These are phyloP conservation scores for Exophiala xenobiotica DNA, from an alignment of 2,329 filamentous ascomycete species.

Conservation along the genomic window DNA sequence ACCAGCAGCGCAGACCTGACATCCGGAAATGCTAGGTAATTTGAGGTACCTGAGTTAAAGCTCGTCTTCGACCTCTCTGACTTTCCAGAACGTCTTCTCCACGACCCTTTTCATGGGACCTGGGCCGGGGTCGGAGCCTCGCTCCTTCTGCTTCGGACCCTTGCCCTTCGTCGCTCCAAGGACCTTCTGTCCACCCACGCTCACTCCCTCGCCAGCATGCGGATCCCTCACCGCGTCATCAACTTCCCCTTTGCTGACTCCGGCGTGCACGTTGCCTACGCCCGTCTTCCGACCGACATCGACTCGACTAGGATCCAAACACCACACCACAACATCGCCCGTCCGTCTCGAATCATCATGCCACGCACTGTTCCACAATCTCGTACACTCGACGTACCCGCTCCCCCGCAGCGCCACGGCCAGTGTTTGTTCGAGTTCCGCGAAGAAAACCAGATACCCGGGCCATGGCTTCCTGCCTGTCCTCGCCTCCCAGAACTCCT, in stretches of 20 bases:
- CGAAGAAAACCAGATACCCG: slow-evolving; percentile 56
- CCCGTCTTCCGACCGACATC: not conserved
- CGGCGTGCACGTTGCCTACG: not conserved
- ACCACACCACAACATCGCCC: slow-evolving; percentile 66
- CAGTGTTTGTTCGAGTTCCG: slow-evolving; percentile 55
- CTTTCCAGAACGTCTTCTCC: slow-evolving; percentile 26
- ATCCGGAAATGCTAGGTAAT: no score
- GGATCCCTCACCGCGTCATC: not conserved
- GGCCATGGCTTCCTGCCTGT: slow-evolving; percentile 39
- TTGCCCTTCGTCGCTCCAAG: slow-evolving; percentile 1
- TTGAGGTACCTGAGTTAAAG: no score
- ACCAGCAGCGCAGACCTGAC: no score
- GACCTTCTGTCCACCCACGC: slow-evolving; percentile 7
- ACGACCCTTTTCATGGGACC: slow-evolving; percentile 14
- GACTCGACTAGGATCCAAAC: slow-evolving; percentile 33
- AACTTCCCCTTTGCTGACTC: not conserved
- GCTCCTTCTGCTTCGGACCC: slow-evolving; percentile 6
- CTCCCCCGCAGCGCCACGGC: slow-evolving; percentile 43
- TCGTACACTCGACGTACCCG: slow-evolving; percentile 58
- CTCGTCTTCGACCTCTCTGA: no score
- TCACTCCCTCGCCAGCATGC: no score
- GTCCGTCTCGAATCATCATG: slow-evolving; percentile 62
- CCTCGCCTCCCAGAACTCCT: slow-evolving; percentile 6
- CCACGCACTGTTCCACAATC: slow-evolving; percentile 61
- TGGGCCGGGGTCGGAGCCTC: not conserved